A percentile compares a stretch with the other conserved stretches of the same genome.
phyloP scores from a whole-genome alignment of 2,329 filamentous ascomycete genomes.

The Periconia sp. region DNA sequence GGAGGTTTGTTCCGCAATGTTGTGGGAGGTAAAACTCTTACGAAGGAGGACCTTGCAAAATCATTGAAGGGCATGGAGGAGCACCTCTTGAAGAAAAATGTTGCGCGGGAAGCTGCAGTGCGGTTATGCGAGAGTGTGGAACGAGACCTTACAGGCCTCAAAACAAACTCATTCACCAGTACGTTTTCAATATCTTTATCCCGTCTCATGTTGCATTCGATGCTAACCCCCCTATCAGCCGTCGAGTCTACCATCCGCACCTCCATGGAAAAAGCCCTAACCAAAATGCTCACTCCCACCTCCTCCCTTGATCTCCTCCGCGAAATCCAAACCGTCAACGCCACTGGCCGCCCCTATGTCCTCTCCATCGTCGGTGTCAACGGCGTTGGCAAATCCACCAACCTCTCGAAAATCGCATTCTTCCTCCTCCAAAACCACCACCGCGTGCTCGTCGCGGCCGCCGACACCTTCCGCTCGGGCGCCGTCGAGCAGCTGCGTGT shows the following conservation, averaged over 20 bases:
- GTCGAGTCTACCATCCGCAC: slow-evolving; percentile 80
- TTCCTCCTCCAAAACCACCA: slow-evolving; percentile 98
- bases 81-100: slow-evolving; percentile 91
- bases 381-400: slow-evolving; percentile 96
- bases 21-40: slow-evolving; percentile 89
- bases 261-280: slow-evolving; percentile 89
- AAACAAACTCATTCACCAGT: slow-evolving; percentile 88
- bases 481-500: slow-evolving; percentile 96
- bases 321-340: slow-evolving; percentile 79
- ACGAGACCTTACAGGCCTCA: slow-evolving; percentile 83
- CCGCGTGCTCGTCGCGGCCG: slow-evolving; percentile 89
- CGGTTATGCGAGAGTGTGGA: slow-evolving; percentile 90
- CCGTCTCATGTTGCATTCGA: neutral
- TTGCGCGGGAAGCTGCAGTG: slow-evolving; percentile 89
- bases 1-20: slow-evolving; percentile 91
- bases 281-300: slow-evolving; percentile 93
- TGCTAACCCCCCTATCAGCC: slow-evolving; percentile 42
- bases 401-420: slow-evolving; percentile 96
- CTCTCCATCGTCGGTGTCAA: slow-evolving; percentile 99
- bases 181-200: slow-evolving; percentile 15
- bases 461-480: slow-evolving; percentile 94
- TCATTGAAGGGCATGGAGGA: slow-evolving; percentile 96
- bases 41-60: slow-evolving; percentile 84
- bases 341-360: slow-evolving; percentile 78
- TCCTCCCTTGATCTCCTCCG: slow-evolving; percentile 92